Evolutionary conservation across 352 stramenopile genomes (phyloP).

Genomic region (Phytophthora cryptogea): DNA sequence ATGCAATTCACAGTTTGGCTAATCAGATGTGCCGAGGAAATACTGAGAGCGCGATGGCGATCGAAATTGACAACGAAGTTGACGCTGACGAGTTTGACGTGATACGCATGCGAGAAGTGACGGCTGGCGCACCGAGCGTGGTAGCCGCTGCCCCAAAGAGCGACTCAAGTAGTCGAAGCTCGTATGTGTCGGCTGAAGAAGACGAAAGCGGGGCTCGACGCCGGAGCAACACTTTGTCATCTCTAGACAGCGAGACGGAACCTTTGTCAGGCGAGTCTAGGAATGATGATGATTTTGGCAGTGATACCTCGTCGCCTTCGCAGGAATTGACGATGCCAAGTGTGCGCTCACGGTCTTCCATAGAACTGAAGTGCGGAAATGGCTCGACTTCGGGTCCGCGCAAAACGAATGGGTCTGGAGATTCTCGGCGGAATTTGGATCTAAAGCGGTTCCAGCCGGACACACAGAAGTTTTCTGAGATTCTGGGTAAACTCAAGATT

Average conservation of each 20-base stretch:
- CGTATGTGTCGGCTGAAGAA: slow-evolving; percentile 21
- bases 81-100: slow-evolving; percentile 80
- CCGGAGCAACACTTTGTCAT: slow-evolving; percentile 42
- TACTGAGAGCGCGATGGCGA: slow-evolving; percentile 74
- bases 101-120: slow-evolving; percentile 44
- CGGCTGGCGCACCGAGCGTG: slow-evolving; percentile 14
- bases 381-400: slow-evolving; percentile 6
- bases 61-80: slow-evolving; percentile 90
- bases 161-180: slow-evolving; percentile 29
- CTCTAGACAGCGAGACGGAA: slow-evolving; percentile 34
- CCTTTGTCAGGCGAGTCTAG: slow-evolving; percentile 5
- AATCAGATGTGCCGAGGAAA: slow-evolving; percentile 65
- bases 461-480: slow-evolving; percentile 76
- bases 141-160: slow-evolving; percentile 30
- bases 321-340: slow-evolving; percentile 33
- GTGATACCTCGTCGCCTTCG: slow-evolving; percentile 26
- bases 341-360: slow-evolving; percentile 34
- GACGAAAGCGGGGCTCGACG: slow-evolving; percentile 28
- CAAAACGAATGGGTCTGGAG: slow-evolving; percentile 24
- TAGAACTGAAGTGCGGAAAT: slow-evolving; percentile 36
- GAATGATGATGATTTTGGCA: slow-evolving; percentile 27
- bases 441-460: slow-evolving; percentile 79
- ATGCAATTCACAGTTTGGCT: slow-evolving; percentile 68
- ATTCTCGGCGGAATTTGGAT: slow-evolving; percentile 57
- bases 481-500: slow-evolving; percentile 74